Conservation (phyloP, 768 basidiomycete genomes). For the Ramaria sp. region DNA sequence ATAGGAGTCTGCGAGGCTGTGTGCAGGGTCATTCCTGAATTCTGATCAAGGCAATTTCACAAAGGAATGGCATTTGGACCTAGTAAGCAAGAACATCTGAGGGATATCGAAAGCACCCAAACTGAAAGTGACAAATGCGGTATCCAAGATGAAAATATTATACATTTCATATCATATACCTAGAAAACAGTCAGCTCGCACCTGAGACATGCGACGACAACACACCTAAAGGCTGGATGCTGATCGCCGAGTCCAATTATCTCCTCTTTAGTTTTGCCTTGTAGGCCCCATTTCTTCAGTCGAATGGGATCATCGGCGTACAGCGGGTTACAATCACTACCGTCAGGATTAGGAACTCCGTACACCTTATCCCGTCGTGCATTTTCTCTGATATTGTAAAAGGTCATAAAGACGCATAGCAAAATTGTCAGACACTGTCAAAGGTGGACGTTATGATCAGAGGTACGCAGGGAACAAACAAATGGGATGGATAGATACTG, state of each 20-base stretch:
- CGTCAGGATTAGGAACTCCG: constrained; percentile 19
- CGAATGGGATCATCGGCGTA: background rate
- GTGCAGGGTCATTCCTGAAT: too few relatives aligned
- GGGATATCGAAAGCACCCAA: too few relatives aligned
- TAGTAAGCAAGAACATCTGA: too few relatives aligned
- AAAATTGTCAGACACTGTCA: constrained; percentile 11
- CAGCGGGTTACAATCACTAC: constrained; percentile 4
- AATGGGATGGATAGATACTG: constrained; percentile 4
- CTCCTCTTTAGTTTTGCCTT: constrained; percentile 6
- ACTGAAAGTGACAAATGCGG: too few relatives aligned
- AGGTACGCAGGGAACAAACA: background rate
- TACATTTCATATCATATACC: too few relatives aligned
- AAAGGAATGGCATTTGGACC: too few relatives aligned
- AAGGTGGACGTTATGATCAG: background rate
- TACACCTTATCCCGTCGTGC: constrained; percentile 22
- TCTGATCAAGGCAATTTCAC: too few relatives aligned
- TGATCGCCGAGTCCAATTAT: constrained; percentile 7
- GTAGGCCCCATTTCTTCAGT: constrained; percentile 5
- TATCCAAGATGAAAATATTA: too few relatives aligned
- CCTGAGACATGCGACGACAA: too few relatives aligned
- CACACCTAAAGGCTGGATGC: too few relatives aligned
- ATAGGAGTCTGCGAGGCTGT: too few relatives aligned
- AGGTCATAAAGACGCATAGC: constrained; percentile 16
- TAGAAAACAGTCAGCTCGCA: too few relatives aligned
- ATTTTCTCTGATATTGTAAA: constrained; percentile 24